Conservation (phyloP, 2,329 filamentous ascomycete species). For the Ramularia endophylla region DNA sequence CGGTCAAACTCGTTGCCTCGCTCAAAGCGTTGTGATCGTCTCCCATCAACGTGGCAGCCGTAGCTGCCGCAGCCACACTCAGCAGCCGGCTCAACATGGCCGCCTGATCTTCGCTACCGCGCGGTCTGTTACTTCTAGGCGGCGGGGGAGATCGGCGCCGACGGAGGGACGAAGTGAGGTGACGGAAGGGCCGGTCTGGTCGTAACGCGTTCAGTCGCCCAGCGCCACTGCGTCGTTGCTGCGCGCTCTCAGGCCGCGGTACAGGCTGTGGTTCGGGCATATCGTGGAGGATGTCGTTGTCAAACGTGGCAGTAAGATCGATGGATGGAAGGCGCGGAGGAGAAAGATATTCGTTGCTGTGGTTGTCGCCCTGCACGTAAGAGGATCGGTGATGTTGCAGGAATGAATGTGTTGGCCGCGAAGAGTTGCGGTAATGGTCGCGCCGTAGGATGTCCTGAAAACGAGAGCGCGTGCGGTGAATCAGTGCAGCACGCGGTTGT, state of each 20-base stretch:
- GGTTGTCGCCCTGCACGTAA: constrained; percentile 17
- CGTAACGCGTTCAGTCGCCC: constrained; percentile 25
- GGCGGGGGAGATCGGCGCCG: constrained; percentile 46
- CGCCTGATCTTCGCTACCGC: constrained; percentile 55
- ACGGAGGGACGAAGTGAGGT: constrained; percentile 42
- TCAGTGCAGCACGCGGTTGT: constrained; percentile 9
- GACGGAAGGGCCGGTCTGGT: constrained; percentile 33
- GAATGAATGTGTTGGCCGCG: constrained; percentile 11
- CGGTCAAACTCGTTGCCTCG: constrained; percentile 49
- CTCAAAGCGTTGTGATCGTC: constrained; percentile 50
- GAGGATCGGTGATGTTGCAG: constrained; percentile 23
- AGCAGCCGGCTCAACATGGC: constrained; percentile 56
- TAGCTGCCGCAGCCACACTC: constrained; percentile 58
- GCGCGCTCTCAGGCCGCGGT: constrained; percentile 24
- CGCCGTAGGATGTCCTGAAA: constrained; percentile 18
- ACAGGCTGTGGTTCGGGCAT: constrained; percentile 17
- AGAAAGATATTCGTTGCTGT: constrained; percentile 19
- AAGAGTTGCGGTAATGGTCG: constrained; percentile 10
- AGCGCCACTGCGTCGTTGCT: constrained; percentile 23
- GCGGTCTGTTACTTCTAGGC: constrained; percentile 26
- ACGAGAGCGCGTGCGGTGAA: constrained; percentile 20
- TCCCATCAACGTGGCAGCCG: constrained; percentile 60
- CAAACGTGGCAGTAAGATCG: constrained; percentile 28
- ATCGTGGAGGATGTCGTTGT: constrained; percentile 30
- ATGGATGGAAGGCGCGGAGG: constrained; percentile 29